These are phyloP conservation scores for Vanrija humicola DNA, from an alignment of 1,284 basidiomycete species.

Conservation along the genomic window DNA sequence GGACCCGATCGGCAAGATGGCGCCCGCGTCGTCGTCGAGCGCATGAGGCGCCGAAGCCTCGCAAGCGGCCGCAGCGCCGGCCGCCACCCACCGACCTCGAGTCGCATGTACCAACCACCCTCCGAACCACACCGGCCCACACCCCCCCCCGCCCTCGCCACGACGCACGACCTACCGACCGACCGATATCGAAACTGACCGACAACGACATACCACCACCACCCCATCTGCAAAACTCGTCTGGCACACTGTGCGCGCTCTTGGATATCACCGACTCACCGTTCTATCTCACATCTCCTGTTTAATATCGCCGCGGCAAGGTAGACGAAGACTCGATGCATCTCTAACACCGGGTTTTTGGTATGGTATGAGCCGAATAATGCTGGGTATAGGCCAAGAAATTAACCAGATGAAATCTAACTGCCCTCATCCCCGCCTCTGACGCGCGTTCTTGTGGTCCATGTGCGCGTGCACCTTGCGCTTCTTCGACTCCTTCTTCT, in stretches of 20 bases:
- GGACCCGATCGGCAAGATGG: no score
- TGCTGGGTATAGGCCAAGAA: slow-evolving; percentile 2
- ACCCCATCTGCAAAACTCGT: no score
- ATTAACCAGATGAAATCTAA: background rate
- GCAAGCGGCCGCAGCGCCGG: background rate
- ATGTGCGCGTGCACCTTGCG: slow-evolving; percentile 56
- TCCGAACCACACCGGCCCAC: no score
- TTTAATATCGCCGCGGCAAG: no score
- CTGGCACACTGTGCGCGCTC: no score
- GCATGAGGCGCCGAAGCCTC: background rate
- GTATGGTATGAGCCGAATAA: slow-evolving; percentile 5
- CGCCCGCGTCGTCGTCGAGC: no score
- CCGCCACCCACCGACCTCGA: background rate
- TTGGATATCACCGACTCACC: no score
- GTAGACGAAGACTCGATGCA: no score
- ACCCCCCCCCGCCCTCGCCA: background rate
- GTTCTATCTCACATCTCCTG: no score
- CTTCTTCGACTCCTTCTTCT: slow-evolving; percentile 76
- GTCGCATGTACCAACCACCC: background rate
- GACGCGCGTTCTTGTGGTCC: slow-evolving; percentile 7
- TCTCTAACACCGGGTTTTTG: no score
- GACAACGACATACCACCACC: background rate
- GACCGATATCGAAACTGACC: background rate
- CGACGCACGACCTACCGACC: background rate
- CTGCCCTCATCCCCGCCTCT: background rate